Percentiles rank a stretch among this genome's conserved stretches.
Evolutionary conservation across 129 eudicot species (phyloP).

Genomic region (Escallonia herrerae): DNA sequence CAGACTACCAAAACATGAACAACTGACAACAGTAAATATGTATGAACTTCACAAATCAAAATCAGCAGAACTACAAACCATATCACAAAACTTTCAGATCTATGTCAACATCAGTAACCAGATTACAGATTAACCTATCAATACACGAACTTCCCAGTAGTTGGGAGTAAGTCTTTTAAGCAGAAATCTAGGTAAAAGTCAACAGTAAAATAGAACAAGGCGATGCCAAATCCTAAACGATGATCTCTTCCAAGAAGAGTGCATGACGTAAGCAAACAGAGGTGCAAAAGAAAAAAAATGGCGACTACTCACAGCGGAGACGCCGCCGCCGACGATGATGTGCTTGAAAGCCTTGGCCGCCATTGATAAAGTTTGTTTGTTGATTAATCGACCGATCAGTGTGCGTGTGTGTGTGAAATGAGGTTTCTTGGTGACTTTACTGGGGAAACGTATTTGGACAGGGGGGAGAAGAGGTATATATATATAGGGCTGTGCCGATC

Average conservation of each 20-base stretch:
- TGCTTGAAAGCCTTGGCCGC: constrained; percentile 85
- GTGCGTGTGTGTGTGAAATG: neutral
- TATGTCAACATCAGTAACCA: neutral
- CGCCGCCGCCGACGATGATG: constrained; percentile 94
- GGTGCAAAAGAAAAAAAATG: neutral
- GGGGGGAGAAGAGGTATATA: neutral
- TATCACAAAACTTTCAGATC: too few species aligned
- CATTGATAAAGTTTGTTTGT: constrained; percentile 25
- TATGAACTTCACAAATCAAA: too few species aligned
- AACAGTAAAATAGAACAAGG: neutral
- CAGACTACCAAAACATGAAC: too few species aligned
- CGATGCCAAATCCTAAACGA: neutral
- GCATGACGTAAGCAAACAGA: neutral
- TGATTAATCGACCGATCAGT: constrained; percentile 10
- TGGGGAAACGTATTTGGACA: neutral
- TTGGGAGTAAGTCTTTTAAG: neutral
- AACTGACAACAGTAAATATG: too few species aligned
- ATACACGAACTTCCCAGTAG: neutral
- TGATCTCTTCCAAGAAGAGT: neutral
- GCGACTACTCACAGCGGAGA: constrained; percentile 70
- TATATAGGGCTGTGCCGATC: constrained; percentile 10
- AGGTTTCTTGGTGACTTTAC: neutral
- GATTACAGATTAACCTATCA: neutral
- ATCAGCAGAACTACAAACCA: too few species aligned
- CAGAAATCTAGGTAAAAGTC: too few species aligned